phyloP scores from a whole-genome alignment of 1,284 basidiomycete species.

The Apiotrichum domesticum region DNA sequence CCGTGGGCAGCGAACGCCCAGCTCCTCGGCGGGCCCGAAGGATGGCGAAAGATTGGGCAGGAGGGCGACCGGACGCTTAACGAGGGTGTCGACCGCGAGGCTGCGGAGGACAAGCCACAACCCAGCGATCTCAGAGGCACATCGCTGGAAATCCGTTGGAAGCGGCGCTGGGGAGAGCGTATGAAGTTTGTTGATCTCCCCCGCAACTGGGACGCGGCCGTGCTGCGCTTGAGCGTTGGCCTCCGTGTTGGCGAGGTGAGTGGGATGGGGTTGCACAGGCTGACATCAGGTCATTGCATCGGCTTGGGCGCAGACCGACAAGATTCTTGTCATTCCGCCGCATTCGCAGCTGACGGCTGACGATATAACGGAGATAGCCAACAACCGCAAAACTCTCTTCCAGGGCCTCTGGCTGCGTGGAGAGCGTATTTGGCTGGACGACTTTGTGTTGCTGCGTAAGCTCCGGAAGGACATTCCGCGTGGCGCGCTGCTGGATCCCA shows the following conservation, averaged over 20 bases:
- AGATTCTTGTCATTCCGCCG: constrained; percentile 22
- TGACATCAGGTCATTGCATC: constrained; percentile 24
- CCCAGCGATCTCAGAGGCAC: constrained; percentile 1
- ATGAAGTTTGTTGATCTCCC: constrained; percentile 28
- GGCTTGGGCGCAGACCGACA: constrained; percentile 40
- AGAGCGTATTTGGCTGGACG: constrained; percentile 80
- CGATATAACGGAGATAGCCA: constrained; percentile 22
- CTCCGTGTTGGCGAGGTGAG: constrained; percentile 31
- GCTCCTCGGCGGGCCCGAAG: constrained; percentile 26
- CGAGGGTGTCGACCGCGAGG: constrained; percentile 23
- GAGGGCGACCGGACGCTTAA: constrained; percentile 24
- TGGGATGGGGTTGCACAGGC: neutral
- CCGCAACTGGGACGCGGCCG: constrained; percentile 23
- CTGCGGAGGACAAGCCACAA: constrained; percentile 9
- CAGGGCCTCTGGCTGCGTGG: constrained; percentile 84
- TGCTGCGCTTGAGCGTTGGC: constrained; percentile 28
- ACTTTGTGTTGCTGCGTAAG: constrained; percentile 63
- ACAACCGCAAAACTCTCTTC: constrained; percentile 28
- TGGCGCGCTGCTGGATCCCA: constrained; percentile 17
- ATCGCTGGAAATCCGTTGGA: constrained; percentile 21
- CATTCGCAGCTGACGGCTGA: constrained; percentile 12
- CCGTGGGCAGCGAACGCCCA: constrained; percentile 30
- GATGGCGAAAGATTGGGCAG: constrained; percentile 26
- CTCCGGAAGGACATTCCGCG: constrained; percentile 22
- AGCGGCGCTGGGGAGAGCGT: constrained; percentile 24